Conservation (phyloP, 2,329 filamentous ascomycete genomes). For the Neonectria ditissima region DNA sequence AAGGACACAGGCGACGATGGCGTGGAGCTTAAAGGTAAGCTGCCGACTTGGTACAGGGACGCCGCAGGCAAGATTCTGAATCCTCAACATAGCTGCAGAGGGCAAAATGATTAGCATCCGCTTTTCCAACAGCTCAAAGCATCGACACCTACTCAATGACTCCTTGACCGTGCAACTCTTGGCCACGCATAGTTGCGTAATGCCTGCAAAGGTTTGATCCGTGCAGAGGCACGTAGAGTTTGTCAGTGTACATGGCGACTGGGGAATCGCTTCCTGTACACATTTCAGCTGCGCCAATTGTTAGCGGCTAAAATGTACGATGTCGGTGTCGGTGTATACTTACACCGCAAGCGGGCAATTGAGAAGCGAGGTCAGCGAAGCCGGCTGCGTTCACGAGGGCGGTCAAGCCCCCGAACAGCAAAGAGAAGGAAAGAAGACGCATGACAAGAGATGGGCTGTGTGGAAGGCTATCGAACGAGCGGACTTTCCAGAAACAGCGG, state of each 20-base stretch:
- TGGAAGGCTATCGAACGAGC: not conserved
- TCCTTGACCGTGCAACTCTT: constrained; percentile 34
- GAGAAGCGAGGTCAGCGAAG: constrained; percentile 28
- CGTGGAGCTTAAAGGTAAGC: constrained; percentile 30
- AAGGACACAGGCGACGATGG: constrained; percentile 28
- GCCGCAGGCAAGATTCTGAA: constrained; percentile 30
- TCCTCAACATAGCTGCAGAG: constrained; percentile 18
- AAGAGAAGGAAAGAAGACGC: constrained; percentile 27
- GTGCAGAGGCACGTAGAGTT: constrained; percentile 36
- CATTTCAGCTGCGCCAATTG: constrained; percentile 26
- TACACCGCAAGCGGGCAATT: constrained; percentile 31
- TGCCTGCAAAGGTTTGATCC: constrained; percentile 27
- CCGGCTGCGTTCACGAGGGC: constrained; percentile 27
- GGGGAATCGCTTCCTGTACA: constrained; percentile 23
- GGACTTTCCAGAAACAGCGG: not conserved
- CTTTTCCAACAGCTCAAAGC: not conserved
- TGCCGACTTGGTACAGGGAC: constrained; percentile 32
- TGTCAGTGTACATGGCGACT: constrained; percentile 29
- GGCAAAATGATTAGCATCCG: not conserved
- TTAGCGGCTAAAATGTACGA: constrained; percentile 4
- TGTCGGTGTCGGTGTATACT: not conserved
- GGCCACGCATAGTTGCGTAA: constrained; percentile 31
- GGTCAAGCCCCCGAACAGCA: constrained; percentile 13
- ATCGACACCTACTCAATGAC: constrained; percentile 24
- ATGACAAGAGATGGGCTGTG: constrained; percentile 12